phyloP scores from a whole-genome alignment of 2,329 filamentous ascomycete species.

The Leptoxyphium fumago region DNA sequence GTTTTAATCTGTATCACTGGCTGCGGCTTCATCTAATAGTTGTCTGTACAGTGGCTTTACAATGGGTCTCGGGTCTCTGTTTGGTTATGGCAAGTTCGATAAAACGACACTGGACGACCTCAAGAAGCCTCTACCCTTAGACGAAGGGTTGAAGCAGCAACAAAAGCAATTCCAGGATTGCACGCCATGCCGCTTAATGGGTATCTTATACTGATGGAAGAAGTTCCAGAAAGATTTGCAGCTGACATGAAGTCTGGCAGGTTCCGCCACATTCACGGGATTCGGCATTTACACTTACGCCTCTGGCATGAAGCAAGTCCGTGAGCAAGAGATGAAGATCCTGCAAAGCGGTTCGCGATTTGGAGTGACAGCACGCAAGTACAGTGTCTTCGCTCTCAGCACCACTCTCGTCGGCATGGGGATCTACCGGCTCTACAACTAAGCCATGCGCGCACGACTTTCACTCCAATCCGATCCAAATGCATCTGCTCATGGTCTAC shows the following conservation, averaged over 20 bases:
- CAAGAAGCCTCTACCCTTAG: not conserved
- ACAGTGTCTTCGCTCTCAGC: constrained; percentile 26
- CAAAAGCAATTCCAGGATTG: not conserved
- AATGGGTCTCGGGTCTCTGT: not conserved
- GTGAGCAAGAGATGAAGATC: constrained; percentile 25
- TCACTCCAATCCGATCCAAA: too few species aligned
- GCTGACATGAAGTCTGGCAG: constrained; percentile 17
- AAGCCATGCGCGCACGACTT: not conserved
- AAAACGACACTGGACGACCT: not conserved
- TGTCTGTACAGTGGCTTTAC: not conserved
- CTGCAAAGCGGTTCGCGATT: constrained; percentile 26
- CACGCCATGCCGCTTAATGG: not conserved
- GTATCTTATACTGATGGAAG: not conserved
- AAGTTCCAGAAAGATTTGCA: too few species aligned
- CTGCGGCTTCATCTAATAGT: too few species aligned
- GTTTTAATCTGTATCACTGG: too few species aligned
- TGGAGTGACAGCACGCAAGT: constrained; percentile 25
- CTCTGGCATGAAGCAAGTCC: constrained; percentile 30
- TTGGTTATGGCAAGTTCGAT: not conserved
- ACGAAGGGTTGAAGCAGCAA: not conserved
- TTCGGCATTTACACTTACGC: constrained; percentile 33
- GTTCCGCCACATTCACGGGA: constrained; percentile 30
- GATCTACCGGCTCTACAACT: constrained; percentile 24
- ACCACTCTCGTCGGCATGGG: constrained; percentile 29
- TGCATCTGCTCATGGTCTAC: too few species aligned